Evolutionary conservation across 768 basidiomycete genomes (phyloP).

Genomic region (Suillus clintonianus): DNA sequence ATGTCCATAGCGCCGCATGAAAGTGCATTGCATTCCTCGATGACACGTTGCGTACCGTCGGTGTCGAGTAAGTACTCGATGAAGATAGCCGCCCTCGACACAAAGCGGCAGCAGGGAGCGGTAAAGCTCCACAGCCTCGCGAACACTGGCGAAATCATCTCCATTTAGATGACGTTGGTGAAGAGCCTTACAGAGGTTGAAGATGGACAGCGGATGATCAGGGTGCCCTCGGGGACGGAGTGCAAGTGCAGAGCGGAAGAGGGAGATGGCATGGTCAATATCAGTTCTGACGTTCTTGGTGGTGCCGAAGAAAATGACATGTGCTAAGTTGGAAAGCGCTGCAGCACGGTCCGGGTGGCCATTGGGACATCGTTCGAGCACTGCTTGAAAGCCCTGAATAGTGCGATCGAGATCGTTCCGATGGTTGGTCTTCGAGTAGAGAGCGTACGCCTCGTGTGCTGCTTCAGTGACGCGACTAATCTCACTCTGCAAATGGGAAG

Average conservation of each 20-base stretch:
- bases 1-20: neutral
- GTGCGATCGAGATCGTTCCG: neutral
- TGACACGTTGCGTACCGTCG: neutral
- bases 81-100: neutral
- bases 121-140: neutral
- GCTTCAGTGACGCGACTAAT: neutral
- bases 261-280: neutral
- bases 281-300: neutral
- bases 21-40: neutral
- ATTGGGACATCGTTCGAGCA: neutral
- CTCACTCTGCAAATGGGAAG: neutral
- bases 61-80: too few relatives aligned
- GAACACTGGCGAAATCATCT: neutral
- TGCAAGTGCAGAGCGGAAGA: neutral
- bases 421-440: neutral
- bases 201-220: neutral
- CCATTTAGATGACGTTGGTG: too few relatives aligned
- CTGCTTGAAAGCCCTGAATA: neutral
- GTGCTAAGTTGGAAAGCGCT: neutral
- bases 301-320: neutral
- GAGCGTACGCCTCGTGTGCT: neutral
- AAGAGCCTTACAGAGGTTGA: neutral
- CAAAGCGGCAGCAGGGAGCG: neutral
- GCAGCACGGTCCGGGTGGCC: neutral
- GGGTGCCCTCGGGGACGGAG: neutral